Conservation (phyloP, 2,329 filamentous ascomycete genomes). For the Parascedosporium putredinis region DNA sequence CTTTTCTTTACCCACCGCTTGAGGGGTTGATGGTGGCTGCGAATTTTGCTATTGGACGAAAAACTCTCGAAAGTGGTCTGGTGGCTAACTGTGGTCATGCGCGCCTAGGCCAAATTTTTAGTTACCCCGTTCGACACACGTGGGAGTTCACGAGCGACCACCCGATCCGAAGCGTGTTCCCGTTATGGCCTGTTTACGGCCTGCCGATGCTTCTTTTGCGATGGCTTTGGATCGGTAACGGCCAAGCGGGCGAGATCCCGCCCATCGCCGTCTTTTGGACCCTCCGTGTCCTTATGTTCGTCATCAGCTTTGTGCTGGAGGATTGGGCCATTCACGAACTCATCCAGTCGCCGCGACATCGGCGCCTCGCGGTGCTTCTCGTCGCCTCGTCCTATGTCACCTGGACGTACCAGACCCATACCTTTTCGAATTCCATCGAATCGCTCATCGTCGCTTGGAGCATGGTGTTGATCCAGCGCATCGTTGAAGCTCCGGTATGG, state of each 20-base stretch:
- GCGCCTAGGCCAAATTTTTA: conserved; percentile 72
- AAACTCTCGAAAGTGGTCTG: not conserved
- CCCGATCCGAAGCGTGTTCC: conserved; percentile 92
- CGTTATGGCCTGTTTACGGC: conserved; percentile 90
- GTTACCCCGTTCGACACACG: conserved; percentile 77
- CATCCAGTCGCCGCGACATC: conserved; percentile 61
- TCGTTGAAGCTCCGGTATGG: conserved; percentile 66
- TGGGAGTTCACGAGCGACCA: conserved; percentile 91
- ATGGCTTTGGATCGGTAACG: conserved; percentile 85
- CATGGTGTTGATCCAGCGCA: conserved; percentile 80
- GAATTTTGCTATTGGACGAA: not conserved
- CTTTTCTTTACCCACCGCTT: no score
- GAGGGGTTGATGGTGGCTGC: no score
- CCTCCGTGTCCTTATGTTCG: conserved; percentile 81
- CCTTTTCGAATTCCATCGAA: conserved; percentile 95
- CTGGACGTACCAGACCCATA: conserved; percentile 97
- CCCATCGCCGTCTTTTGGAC: conserved; percentile 87
- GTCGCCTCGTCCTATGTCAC: conserved; percentile 96
- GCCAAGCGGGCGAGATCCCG: conserved; percentile 63
- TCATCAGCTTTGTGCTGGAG: conserved; percentile 89
- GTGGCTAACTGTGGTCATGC: not conserved
- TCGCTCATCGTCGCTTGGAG: conserved; percentile 90
- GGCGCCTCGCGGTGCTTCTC: conserved; percentile 66
- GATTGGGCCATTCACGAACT: conserved; percentile 96
- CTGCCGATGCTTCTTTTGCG: conserved; percentile 85